Evolutionary conservation across 805 yeast species (phyloP), one percentile per base, ranked within the genome.

Genomic region (Metschnikowia vanudenii): DNA sequence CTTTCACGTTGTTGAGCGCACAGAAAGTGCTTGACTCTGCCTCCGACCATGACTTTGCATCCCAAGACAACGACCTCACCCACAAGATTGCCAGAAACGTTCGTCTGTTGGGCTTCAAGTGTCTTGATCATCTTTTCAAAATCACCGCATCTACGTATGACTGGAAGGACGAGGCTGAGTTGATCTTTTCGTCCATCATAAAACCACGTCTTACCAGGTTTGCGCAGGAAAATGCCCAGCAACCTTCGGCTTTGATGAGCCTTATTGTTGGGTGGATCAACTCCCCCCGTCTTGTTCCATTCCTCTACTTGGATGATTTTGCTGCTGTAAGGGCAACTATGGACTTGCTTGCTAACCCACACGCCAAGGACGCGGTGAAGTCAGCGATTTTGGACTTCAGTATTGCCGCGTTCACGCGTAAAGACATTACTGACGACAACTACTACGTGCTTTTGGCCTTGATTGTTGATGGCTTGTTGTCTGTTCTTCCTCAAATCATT

Each of bases 221-320:
- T 63, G 84, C 84, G 3, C 75, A 68, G 34, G 96, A 86, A 57
- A 94, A 92, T 61, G 69, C 85, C 28, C 95, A 89, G 59, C 89
- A 85, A 57, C 84, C 92, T 0, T 89, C 97, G 0, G 77, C 96
- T 0, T 61, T 92, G 37, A 68, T 91, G 79, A 79, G 73, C 46
- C 60, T 89, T 9, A 76, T 92, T 57, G 64, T 80, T 6, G 67
- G 76, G 8, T 78, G 96, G 82, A 61, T 72, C 18, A 65, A 60
- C 16, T 49, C 54, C 3, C 67, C 70, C 4, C 67, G 69, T 18
- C 71, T 84, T 32, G 67, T 74, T 39, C 70, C 71, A 12, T 79
- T 84, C 48, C 64, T 88, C 37, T 74, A 74, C 45, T 64, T 73
- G 45, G 85, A 86, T 51, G 76, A 84, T 38, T 72, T 65, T 41